Conservation (phyloP, 73 alveolate species). For the Tetrahymena borealis region DNA sequence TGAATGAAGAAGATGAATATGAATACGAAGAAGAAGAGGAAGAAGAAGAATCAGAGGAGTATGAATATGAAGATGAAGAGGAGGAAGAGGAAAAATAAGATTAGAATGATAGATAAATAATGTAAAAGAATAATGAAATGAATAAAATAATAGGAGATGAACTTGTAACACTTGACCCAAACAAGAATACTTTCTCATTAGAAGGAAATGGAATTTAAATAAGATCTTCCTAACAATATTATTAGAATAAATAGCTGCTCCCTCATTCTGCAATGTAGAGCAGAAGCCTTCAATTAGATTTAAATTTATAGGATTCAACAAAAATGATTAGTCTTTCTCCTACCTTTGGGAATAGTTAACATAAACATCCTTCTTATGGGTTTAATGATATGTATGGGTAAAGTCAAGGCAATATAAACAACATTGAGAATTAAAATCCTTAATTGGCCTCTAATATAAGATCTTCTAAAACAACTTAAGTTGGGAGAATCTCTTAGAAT, state of each 20-base stretch:
- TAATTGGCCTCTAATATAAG: too few species aligned
- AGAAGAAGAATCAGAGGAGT: neutral
- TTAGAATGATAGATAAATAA: too few species aligned
- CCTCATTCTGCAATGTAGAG: neutral
- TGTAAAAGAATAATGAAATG: neutral
- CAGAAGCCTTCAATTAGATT: neutral
- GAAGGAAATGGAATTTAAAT: too few species aligned
- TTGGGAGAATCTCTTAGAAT: too few species aligned
- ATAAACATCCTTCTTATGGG: too few species aligned
- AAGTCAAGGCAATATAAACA: neutral
- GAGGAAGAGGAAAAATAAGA: neutral
- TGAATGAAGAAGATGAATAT: neutral
- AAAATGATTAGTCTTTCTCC: neutral
- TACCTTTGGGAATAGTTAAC: neutral
- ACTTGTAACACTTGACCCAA: neutral
- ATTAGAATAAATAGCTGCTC: too few species aligned
- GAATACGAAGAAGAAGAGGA: neutral
- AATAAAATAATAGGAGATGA: neutral
- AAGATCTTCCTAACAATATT: too few species aligned
- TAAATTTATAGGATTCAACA: neutral
- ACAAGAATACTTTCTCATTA: too few species aligned
- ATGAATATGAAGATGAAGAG: neutral
- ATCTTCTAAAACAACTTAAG: too few species aligned
- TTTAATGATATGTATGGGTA: too few species aligned
- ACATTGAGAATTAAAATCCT: neutral